Conservation (phyloP, 2,329 filamentous ascomycete species). For the Talaromyces sp. region DNA sequence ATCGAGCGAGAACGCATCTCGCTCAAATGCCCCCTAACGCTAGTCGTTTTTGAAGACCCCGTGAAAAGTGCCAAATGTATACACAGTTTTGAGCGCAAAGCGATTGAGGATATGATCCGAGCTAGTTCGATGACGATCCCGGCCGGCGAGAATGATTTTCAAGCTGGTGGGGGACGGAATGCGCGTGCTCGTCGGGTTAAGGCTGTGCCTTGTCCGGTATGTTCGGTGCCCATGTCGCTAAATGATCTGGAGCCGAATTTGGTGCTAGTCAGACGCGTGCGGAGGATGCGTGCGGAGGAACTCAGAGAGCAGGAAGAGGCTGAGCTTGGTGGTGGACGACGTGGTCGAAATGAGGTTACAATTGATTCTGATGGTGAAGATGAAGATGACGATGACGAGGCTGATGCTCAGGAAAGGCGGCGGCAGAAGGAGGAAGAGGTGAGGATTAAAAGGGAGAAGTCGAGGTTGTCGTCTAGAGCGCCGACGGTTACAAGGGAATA, state of each 20-base stretch:
- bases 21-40: constrained; percentile 48
- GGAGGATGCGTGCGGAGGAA: constrained; percentile 30
- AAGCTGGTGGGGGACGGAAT: constrained; percentile 19
- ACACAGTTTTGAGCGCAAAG: constrained; percentile 49
- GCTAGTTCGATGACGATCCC: constrained; percentile 31
- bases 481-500: neutral
- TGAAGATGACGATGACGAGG: constrained; percentile 1
- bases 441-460: constrained; percentile 14
- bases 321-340: constrained; percentile 3
- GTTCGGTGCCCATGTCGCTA: constrained; percentile 35
- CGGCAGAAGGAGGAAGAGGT: constrained; percentile 9
- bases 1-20: constrained; percentile 46
- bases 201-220: constrained; percentile 43
- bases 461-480: constrained; percentile 9
- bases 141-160: constrained; percentile 17
- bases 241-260: constrained; percentile 41
- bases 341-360: constrained; percentile 1
- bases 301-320: constrained; percentile 27
- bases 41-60: constrained; percentile 45
- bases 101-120: constrained; percentile 45
- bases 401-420: neutral
- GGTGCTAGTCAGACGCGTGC: constrained; percentile 38
- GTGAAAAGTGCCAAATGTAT: constrained; percentile 49
- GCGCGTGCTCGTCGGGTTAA: constrained; percentile 23
- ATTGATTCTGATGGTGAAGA: constrained; percentile 16